Percentiles rank a stretch among this genome's conserved stretches.
phyloP scores from a whole-genome alignment of 2,329 filamentous ascomycete species.

The Fusarium begoniae region DNA sequence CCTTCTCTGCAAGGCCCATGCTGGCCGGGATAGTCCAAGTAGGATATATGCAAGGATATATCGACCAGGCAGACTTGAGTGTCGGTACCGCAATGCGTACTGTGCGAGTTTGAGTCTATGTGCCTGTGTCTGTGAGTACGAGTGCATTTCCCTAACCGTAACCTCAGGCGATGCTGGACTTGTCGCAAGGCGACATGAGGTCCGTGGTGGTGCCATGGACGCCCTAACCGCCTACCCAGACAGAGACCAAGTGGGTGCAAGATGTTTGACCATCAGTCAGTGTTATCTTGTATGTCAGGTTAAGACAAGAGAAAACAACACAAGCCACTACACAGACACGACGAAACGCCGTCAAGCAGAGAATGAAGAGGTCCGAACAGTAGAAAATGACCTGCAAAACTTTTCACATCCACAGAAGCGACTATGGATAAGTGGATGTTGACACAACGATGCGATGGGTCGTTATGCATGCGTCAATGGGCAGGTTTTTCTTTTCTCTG shows the following conservation, averaged over 20 bases:
- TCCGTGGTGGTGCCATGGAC: constrained; percentile 41
- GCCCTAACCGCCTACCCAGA: constrained; percentile 18
- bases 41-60: constrained; percentile 34
- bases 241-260: constrained; percentile 20
- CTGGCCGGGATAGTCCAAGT: constrained; percentile 21
- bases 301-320: constrained; percentile 9
- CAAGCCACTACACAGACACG: constrained; percentile 8
- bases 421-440: constrained; percentile 27
- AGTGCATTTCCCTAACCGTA: constrained; percentile 28
- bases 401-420: constrained; percentile 39
- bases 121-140: constrained; percentile 4
- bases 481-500: constrained; percentile 4
- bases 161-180: constrained; percentile 40
- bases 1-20: constrained; percentile 31
- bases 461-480: constrained; percentile 24
- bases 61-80: constrained; percentile 39
- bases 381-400: constrained; percentile 18
- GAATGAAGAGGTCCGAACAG: neutral
- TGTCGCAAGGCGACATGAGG: constrained; percentile 38
- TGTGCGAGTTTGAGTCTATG: constrained; percentile 20
- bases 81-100: constrained; percentile 26
- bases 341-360: neutral
- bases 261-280: constrained; percentile 26
- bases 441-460: constrained; percentile 24
- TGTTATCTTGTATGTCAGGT: constrained; percentile 21